Percentiles rank a stretch among this genome's conserved stretches.
phyloP scores from a whole-genome alignment of 2,329 filamentous ascomycete genomes.

The Annulohypoxylon truncatum region DNA sequence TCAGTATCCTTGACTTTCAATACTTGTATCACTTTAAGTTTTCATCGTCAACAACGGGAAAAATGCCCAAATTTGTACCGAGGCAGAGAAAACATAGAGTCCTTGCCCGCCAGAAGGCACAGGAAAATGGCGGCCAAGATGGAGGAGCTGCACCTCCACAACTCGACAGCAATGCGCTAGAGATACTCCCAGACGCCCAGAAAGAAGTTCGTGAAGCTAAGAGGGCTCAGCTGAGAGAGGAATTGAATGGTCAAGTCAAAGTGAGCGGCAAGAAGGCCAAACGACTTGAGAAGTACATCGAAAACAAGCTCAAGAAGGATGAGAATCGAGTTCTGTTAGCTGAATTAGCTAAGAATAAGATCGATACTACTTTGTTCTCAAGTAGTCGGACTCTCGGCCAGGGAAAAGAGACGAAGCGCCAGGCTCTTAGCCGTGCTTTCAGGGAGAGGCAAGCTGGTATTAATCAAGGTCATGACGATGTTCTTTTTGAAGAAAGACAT shows the following conservation, averaged over 20 bases:
- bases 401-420: conserved; percentile 75
- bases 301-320: conserved; percentile 94
- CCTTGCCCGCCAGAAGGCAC: conserved; percentile 69
- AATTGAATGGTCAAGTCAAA: conserved; percentile 65
- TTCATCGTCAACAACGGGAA: conserved; percentile 29
- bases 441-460: conserved; percentile 74
- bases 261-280: conserved; percentile 75
- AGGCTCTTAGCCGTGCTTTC: conserved; percentile 72
- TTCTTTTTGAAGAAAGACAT: conserved; percentile 64
- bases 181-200: conserved; percentile 61
- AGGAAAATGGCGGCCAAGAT: conserved; percentile 57
- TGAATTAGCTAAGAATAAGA: conserved; percentile 80
- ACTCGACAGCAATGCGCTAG: conserved; percentile 66
- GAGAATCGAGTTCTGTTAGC: conserved; percentile 87
- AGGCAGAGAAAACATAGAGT: conserved; percentile 76
- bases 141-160: conserved; percentile 49
- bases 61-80: conserved; percentile 69
- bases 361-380: conserved; percentile 83
- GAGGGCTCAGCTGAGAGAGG: conserved; percentile 66
- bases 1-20: conserved; percentile 37
- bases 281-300: conserved; percentile 76
- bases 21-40: conserved; percentile 9
- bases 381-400: conserved; percentile 83
- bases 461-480: conserved; percentile 62
- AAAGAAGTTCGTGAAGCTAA: conserved; percentile 61